Evolutionary conservation across 148 eudicot genomes (phyloP).

Genomic region (Polygonum maritimum): DNA sequence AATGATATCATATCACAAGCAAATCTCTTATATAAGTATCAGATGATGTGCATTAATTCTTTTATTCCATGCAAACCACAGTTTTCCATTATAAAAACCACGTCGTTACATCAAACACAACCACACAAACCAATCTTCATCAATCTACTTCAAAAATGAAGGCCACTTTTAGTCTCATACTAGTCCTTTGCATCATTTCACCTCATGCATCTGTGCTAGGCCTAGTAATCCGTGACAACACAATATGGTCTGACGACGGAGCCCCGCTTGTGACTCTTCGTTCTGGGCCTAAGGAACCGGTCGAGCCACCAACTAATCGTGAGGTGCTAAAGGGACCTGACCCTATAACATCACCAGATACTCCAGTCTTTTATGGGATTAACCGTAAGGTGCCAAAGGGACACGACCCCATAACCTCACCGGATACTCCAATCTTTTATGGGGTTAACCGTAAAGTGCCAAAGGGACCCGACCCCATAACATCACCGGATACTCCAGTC

Average conservation of each 20-base stretch:
- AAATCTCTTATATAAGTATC: too few species aligned
- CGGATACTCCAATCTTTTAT: too few species aligned
- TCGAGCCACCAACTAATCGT: neutral
- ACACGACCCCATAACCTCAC: neutral
- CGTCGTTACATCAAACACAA: neutral
- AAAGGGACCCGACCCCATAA: neutral
- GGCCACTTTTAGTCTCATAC: neutral
- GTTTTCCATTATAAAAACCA: neutral
- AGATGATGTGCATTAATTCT: too few species aligned
- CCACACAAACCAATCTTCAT: neutral
- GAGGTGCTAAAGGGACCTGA: neutral
- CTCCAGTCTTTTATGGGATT: too few species aligned
- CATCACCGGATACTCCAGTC: too few species aligned
- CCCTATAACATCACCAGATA: neutral
- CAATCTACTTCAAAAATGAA: neutral
- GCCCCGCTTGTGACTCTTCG: neutral
- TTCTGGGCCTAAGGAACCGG: neutral
- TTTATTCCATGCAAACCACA: neutral
- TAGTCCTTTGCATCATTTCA: neutral
- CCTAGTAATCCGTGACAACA: neutral
- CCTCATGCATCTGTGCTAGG: neutral
- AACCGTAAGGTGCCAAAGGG: neutral
- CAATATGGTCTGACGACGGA: neutral
- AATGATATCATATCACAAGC: too few species aligned
- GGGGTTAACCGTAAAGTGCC: neutral